Evolutionary conservation across 805 yeast species (phyloP), one percentile per base, ranked within the genome.

Genomic region (Starmera amethionina): DNA sequence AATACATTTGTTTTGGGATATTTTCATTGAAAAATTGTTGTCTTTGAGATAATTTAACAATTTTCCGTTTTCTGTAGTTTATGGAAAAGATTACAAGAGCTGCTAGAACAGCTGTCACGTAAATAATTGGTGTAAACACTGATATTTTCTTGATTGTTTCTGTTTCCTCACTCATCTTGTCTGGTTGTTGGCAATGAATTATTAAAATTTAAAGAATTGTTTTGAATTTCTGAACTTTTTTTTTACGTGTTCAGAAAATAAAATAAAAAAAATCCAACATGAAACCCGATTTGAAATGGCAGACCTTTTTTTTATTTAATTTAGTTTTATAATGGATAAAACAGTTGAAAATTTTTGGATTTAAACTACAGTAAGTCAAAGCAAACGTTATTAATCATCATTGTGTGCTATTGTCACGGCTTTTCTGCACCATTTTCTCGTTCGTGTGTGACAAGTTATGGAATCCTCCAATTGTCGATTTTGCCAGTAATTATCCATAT

Each of bases 21-120:
- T 83, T 82, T 44, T 74, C 77, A 32, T 66, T 77, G 60, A 87
- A 89, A 50, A 90, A 75, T 12, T 95, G 89, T 49, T 73, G 75
- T 48, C 82, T 72, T 34, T 71, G 64, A 13, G 76, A 65, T 42
- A 84, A 63, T 46, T 75, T 72, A 40, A 65, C 58, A 30, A 65
- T 50, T 37, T 59, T 60, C 47, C 75, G 74, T 53, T 73, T 73
- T 51, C 90, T 73, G 59, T 88, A 84, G 40, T 70, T 65, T 34
- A 78, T 68, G 16, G 94, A 77, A 56, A 89, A 89, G 7, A 78
- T 63, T 29, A 78, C 63, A 43, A 89, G 68, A 2, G 89, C 76
- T 3, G 82, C 55, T 35, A 86, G 56, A 46, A 89, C 60, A 28
- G 87, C 73, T 4, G 73, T 78, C 41, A 86, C 79, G 58, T 89